Base-by-base conservation (phyloP, 495 filamentous ascomycete genomes). In the Penicillium coprophilum region DNA sequence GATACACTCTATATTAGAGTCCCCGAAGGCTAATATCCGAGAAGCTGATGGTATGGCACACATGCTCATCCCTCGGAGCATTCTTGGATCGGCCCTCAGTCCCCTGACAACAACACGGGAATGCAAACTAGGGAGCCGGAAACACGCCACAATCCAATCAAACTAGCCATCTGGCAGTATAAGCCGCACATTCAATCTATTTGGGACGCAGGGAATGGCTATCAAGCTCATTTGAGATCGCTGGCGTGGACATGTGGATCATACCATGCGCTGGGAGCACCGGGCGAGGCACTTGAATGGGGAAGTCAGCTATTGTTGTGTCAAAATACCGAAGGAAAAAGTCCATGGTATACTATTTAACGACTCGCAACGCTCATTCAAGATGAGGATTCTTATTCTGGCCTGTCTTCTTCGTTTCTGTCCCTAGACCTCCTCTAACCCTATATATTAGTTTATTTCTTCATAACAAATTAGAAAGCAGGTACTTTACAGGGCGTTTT, bases 51-150 rank as follows among this genome's bases (percentile, higher is more conserved):
- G 17, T 13, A 20, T n/a, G 8, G 27, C 32, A 15, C 13, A 17
- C 21, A 43, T 56, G 38, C 47, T 23, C 10, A 28, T 50, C 31
- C 24, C 23, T 24, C 28, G 11, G 19, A 40, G 46, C 63, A 69
- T 69, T 69, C 66, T 56, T 20, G 15, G 58, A 55, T 51, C 58
- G 52, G 6, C 58, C 19, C 13, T 47, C 11, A 20, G 40, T 17
- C 43, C 66, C 66, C 54, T 64, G 66, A 64, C 66, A 69, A 69
- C 63, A 30, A 44, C 6, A 17, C 20, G 30, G 61, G 66, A 69
- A 69, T 69, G 66, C 40, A 59, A 19, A 43, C 50, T 30, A 57
- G 15, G 53, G 23, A 11, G 53, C 40, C 10, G 24, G 12, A 17
- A 23, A 13, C 8, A 28, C 32, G 15, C 6, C 1, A 39, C 10